Evolutionary conservation across 805 yeast genomes (phyloP).

Genomic region (Teunomyces kruisii): DNA sequence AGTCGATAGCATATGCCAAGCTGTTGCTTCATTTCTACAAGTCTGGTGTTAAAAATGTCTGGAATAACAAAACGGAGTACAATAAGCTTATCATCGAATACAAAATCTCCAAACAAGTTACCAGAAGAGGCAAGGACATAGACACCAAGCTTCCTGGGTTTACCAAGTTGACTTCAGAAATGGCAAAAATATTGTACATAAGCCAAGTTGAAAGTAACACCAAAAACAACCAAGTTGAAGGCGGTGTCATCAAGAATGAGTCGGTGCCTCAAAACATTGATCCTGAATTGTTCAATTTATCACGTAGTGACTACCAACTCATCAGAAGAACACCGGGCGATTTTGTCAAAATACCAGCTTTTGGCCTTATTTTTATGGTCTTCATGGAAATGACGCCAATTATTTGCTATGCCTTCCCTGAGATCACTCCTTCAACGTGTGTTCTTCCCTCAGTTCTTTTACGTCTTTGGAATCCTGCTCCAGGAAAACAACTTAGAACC

Average conservation of each 20-base stretch:
- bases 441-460: constrained; percentile 48
- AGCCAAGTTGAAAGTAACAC: constrained; percentile 36
- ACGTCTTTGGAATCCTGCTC: constrained; percentile 27
- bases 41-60: constrained; percentile 55
- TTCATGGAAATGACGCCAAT: constrained; percentile 58
- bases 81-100: constrained; percentile 17
- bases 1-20: constrained; percentile 46
- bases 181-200: constrained; percentile 36
- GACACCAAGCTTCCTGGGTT: constrained; percentile 33
- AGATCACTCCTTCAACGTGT: constrained; percentile 59
- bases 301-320: constrained; percentile 51
- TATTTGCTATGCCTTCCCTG: constrained; percentile 53
- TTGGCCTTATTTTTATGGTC: constrained; percentile 45
- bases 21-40: constrained; percentile 52
- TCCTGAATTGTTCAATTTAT: constrained; percentile 32
- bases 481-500: constrained; percentile 12
- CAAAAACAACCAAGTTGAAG: constrained; percentile 11
- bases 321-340: constrained; percentile 52
- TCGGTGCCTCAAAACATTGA: constrained; percentile 9
- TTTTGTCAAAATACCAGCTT: constrained; percentile 52
- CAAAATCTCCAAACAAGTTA: constrained; percentile 19
- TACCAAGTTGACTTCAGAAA: constrained; percentile 32
- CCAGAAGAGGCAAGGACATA: constrained; percentile 22
- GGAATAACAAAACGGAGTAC: constrained; percentile 38
- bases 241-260: constrained; percentile 18